Percentiles rank a stretch among this genome's conserved stretches.
These are phyloP conservation scores for Penicillium sp. DNA, from an alignment of 2,329 filamentous ascomycete genomes.

Conservation along the genomic window DNA sequence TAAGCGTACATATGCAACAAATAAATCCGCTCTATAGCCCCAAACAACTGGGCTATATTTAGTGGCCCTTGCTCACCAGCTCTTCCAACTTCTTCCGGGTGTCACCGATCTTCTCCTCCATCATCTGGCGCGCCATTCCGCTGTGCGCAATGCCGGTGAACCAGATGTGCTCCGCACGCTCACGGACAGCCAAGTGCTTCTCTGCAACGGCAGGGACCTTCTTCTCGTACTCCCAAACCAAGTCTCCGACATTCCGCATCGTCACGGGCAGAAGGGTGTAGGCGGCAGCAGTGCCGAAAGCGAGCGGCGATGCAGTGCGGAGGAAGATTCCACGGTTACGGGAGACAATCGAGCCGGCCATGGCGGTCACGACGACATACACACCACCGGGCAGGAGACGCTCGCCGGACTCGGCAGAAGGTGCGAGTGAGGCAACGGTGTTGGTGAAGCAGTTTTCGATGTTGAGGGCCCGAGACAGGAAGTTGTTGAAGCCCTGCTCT, in stretches of 20 bases:
- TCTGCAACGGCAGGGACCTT: slow-evolving; percentile 78
- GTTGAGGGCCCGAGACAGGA: slow-evolving; percentile 75
- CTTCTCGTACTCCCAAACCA: slow-evolving; percentile 92
- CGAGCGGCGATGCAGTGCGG: slow-evolving; percentile 71
- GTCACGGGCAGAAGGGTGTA: slow-evolving; percentile 85
- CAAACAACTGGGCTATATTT: slow-evolving; percentile 30
- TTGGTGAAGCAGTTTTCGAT: slow-evolving; percentile 87
- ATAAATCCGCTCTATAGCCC: slow-evolving; percentile 14
- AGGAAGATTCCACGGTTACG: slow-evolving; percentile 84
- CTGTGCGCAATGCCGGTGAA: slow-evolving; percentile 73
- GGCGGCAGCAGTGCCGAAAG: slow-evolving; percentile 76
- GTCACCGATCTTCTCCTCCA: slow-evolving; percentile 76
- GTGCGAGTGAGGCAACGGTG: slow-evolving; percentile 85
- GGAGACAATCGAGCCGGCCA: slow-evolving; percentile 89
- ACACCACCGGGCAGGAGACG: slow-evolving; percentile 83
- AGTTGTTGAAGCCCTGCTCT: slow-evolving; percentile 79
- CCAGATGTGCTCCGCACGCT: slow-evolving; percentile 67
- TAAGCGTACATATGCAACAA: slow-evolving; percentile 32
- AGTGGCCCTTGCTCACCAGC: slow-evolving; percentile 90
- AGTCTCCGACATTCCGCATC: slow-evolving; percentile 79
- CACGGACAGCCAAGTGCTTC: slow-evolving; percentile 70
- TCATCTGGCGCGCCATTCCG: slow-evolving; percentile 65
- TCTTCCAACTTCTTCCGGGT: slow-evolving; percentile 75
- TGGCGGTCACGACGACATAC: slow-evolving; percentile 89
- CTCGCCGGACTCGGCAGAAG: slow-evolving; percentile 80